These are phyloP conservation scores for Gigaspora rosea DNA, from an alignment of 192 early-diverging fungal species.

Conservation along the genomic window DNA sequence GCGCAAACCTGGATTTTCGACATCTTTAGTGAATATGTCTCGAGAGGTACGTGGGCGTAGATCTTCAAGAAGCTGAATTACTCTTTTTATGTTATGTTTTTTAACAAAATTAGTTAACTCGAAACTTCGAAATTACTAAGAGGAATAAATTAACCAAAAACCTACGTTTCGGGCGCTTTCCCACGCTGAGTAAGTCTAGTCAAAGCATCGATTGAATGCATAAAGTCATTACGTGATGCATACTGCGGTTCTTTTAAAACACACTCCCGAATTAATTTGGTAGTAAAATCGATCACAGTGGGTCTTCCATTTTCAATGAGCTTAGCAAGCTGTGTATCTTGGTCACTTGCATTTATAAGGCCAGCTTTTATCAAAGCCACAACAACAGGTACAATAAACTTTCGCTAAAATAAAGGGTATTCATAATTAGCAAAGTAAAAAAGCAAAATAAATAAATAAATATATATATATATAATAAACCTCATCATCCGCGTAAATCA, in stretches of 20 bases:
- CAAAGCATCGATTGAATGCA: conserved; percentile 75
- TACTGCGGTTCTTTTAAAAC: conserved; percentile 60
- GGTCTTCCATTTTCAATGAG: conserved; percentile 77
- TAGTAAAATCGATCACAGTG: conserved; percentile 75
- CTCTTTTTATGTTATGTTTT: conserved; percentile 34
- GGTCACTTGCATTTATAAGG: conserved; percentile 74
- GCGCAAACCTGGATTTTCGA: conserved; percentile 55
- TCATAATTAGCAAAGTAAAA: too few species aligned
- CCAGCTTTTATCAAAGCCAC: conserved; percentile 79
- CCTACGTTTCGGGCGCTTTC: conserved; percentile 51
- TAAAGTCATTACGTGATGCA: conserved; percentile 59
- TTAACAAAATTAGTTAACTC: neutral
- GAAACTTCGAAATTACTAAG: neutral
- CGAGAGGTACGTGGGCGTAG: conserved; percentile 48
- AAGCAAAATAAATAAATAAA: neutral
- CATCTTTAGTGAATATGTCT: conserved; percentile 46
- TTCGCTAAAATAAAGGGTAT: conserved; percentile 51
- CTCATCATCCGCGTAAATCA: conserved; percentile 93
- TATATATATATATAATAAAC: neutral
- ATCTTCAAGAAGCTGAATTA: conserved; percentile 56
- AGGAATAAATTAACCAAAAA: neutral
- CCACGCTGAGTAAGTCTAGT: conserved; percentile 63
- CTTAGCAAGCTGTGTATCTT: conserved; percentile 88
- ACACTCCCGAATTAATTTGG: conserved; percentile 71
- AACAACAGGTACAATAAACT: conserved; percentile 85